Base-by-base conservation (phyloP, 2,329 filamentous ascomycete species). In the Colletotrichum australisinense region DNA sequence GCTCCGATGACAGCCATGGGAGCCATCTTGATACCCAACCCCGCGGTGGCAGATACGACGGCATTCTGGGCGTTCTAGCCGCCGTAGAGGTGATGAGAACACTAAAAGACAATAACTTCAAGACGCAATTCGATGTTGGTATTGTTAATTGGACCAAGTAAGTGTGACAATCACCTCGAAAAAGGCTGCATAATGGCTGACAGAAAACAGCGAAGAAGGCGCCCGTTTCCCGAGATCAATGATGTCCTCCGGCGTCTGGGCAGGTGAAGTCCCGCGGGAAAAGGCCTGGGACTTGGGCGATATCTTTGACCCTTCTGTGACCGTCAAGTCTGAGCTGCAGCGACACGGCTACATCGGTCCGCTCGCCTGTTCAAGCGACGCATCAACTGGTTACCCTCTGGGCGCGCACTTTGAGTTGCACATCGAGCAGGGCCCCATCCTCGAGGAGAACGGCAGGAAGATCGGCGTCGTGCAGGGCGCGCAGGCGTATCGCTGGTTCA, bases 391-490 rank as follows among this genome's bases (percentile, higher is more conserved):
- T 2, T 75, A 69, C 26, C 92, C 92, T 0, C 90, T 94, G 82
- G 92, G 89, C 1, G 93, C 92, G 1, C 93, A 96, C 80, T 95
- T 96, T 78, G 94, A 96, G 81, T 86, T 97, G 11, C 94, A 97
- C 79, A 96, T 96, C 66, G 94, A 97, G 80, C 95, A 97, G 80
- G 94, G 94, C 0, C 93, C 94, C 0, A 89, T 94, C 42, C 87
- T 97, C 1, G 91, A 95, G 78, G 87, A 87, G 19, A 86, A 88
- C 32, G 83, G 86, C 30, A 87, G 91, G 75, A 91, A 91, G 67
- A 88, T 96, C 64, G 92, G 92, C 26, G 88, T 94, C 7, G 93
- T 95, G 5, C 88, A 89, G 38, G 93, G 93, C 2, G 93, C 93
- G 1, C 93, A 95, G 79, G 92, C 92, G 5, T 95, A 94, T 80